Evolutionary conservation across 2,329 filamentous ascomycete genomes (phyloP), one percentile per base, ranked within the genome.

Genomic region (Beauveria varroae): DNA sequence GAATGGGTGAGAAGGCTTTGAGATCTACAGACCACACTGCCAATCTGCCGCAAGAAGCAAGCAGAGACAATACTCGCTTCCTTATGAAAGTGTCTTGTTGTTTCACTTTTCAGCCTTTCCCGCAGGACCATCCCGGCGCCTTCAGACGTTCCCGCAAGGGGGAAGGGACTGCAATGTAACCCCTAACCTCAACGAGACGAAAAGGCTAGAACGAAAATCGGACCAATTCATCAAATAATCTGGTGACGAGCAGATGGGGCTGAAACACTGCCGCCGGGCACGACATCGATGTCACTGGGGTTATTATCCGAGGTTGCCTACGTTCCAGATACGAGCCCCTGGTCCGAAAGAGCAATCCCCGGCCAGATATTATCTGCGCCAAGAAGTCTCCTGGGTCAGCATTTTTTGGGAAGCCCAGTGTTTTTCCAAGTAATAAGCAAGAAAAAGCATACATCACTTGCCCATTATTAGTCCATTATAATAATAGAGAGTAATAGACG

Each of bases 241-340:
- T 26, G 9, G 51, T 14, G 28, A 24, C 10, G 12, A 41, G 44
- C 9, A 50, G 16, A 50, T 49, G 37, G 30, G 41, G 54, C 34
- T 58, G 43, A 28, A 57, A 50, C 56, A 57, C 43, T 14, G 7
- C 5, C 34, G 34, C 34, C 34, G 34, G 34, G 3, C 46, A 52
- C 52, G 57, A 59, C 47, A 44, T 52, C 5, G 2, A 59, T 59
- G 57, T 44, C 57, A 59, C 46, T 40, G 28, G 26, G 41, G 41
- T 51, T 37, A 51, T 22, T 49, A 50, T 28, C n/a, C 54, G 43
- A 43, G 14, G n/a, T 30, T 16, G 12, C 30, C 22, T n/a, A 6
- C 41, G 55, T 49, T 49, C 55, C 57, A 52, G 40, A 59, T 59
- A 26, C 10, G 22, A 34, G 34, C 18, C 34, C 37, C 37, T 26